Conservation (phyloP, 305 asterid genomes). For the Euphrasia arctica region DNA sequence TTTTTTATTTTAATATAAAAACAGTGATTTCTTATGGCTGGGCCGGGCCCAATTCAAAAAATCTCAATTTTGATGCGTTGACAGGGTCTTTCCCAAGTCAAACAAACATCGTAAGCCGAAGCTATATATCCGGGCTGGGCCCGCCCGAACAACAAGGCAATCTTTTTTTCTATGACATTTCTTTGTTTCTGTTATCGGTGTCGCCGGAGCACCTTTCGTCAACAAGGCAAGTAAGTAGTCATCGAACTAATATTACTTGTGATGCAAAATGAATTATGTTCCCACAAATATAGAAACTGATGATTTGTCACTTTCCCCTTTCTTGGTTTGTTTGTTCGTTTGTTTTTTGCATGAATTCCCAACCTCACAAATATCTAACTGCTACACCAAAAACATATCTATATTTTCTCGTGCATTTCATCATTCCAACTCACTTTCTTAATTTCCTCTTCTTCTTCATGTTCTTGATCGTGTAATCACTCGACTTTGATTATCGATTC, state of each 20-base stretch:
- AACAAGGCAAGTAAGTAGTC: not conserved
- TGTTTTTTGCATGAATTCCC: not conserved
- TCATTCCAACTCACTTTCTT: slow-evolving; percentile 14
- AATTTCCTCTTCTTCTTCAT: too few relatives aligned
- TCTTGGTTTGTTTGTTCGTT: too few relatives aligned
- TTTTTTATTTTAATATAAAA: too few relatives aligned
- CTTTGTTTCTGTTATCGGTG: too few relatives aligned
- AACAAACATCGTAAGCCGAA: too few relatives aligned
- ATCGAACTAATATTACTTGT: not conserved
- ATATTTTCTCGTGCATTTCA: not conserved
- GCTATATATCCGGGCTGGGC: not conserved
- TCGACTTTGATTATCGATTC: not conserved
- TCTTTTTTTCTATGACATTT: not conserved
- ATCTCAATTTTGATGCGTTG: too few relatives aligned
- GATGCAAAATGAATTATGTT: not conserved
- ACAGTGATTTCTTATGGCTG: too few relatives aligned
- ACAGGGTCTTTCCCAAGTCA: too few relatives aligned
- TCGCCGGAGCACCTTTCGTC: too few relatives aligned
- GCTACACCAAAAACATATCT: not conserved
- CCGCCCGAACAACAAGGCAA: too few relatives aligned
- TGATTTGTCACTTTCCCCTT: not conserved
- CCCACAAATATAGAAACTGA: not conserved
- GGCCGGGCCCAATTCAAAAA: too few relatives aligned
- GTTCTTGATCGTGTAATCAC: not conserved
- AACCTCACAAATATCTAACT: not conserved